Percentiles rank a stretch among this genome's conserved stretches.
Evolutionary conservation across 73 alveolate genomes (phyloP).

Genomic region (Paramecium caudatum): DNA sequence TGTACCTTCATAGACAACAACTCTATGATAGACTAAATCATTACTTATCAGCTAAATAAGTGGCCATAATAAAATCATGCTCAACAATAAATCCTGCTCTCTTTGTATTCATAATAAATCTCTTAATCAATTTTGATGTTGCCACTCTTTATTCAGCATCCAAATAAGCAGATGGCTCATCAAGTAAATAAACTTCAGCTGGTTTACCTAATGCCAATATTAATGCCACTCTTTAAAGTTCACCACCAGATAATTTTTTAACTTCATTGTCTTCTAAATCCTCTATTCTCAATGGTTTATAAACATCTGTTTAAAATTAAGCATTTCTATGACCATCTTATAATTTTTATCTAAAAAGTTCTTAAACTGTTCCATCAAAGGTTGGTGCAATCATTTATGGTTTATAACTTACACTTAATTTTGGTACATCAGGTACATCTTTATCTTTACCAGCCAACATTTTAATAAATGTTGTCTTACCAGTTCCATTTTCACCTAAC

Average conservation of each 20-base stretch:
- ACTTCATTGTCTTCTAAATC: conserved; percentile 89
- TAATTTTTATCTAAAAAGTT: conserved; percentile 85
- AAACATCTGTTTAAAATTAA: conserved; percentile 96
- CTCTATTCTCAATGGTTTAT: conserved; percentile 96
- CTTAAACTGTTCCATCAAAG: conserved; percentile 95
- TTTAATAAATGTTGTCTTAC: conserved; percentile 97
- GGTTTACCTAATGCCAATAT: conserved; percentile 97
- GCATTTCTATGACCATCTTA: conserved; percentile 88
- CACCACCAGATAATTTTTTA: conserved; percentile 94
- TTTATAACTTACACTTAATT: conserved; percentile 93
- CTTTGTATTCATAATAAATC: conserved; percentile 94
- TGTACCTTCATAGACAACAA: conserved; percentile 92
- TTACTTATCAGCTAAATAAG: conserved; percentile 97
- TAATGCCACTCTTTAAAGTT: conserved; percentile 98
- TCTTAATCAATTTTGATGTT: conserved; percentile 97
- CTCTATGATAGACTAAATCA: conserved; percentile 90
- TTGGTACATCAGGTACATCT: conserved; percentile 88
- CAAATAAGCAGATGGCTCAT: conserved; percentile 99
- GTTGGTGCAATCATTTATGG: conserved; percentile 98
- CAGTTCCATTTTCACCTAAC: conserved; percentile 99
- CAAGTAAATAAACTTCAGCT: conserved; percentile 97
- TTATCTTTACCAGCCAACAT: conserved; percentile 97
- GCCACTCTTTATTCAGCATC: conserved; percentile 98
- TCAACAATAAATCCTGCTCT: conserved; percentile 97
- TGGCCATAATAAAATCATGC: conserved; percentile 99